phyloP scores from a whole-genome alignment of 78 protist genomes.

The Dictyostelium firmibasis region DNA sequence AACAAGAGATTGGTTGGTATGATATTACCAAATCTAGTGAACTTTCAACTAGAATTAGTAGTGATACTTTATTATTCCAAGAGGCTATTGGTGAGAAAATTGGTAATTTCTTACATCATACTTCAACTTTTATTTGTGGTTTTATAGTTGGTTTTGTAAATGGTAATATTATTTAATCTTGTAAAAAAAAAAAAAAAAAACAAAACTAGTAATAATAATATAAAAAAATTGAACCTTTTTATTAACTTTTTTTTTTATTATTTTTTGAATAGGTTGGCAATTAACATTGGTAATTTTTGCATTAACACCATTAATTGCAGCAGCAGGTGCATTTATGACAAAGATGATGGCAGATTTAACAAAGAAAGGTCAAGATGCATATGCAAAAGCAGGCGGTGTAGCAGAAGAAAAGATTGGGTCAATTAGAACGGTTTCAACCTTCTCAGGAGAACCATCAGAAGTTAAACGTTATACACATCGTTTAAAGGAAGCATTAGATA shows the following conservation, averaged over 20 bases:
- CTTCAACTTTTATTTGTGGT: conserved; percentile 72
- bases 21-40: conserved; percentile 50
- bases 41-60: conserved; percentile 52
- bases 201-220: background rate
- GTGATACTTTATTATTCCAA: conserved; percentile 67
- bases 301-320: conserved; percentile 63
- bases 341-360: conserved; percentile 48
- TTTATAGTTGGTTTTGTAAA: conserved; percentile 65
- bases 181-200: too few species aligned
- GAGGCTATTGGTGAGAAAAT: conserved; percentile 83
- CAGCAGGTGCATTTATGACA: conserved; percentile 79
- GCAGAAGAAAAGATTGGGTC: conserved; percentile 83
- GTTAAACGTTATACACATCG: background rate
- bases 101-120: conserved; percentile 69
- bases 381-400: conserved; percentile 85
- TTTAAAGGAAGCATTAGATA: conserved; percentile 31
- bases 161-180: background rate
- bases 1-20: conserved; percentile 87
- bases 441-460: conserved; percentile 63
- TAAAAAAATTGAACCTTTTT: too few species aligned
- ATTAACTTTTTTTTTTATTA: background rate
- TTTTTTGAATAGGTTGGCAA: conserved; percentile 16
- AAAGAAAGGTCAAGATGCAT: conserved; percentile 72
- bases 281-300: conserved; percentile 72
- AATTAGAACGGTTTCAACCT: conserved; percentile 86